These are phyloP conservation scores for Mycosphaerella sp. DNA, from an alignment of 2,329 filamentous ascomycete genomes.

Conservation along the genomic window DNA sequence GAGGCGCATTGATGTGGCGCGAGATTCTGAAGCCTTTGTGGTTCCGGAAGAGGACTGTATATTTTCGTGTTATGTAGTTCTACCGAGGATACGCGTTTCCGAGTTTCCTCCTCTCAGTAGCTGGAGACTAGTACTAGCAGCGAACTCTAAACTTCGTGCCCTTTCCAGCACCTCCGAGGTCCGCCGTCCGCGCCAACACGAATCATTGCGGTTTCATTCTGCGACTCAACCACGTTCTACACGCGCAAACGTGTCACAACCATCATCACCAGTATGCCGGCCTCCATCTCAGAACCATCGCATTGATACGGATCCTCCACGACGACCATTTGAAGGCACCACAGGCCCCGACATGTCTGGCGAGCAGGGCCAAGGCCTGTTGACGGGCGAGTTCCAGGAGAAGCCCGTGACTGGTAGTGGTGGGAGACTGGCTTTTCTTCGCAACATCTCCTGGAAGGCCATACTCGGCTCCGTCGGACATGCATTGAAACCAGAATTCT, in stretches of 20 bases:
- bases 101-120: slow-evolving; percentile 3
- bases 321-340: not conserved
- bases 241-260: not conserved
- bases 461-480: not conserved
- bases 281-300: not conserved
- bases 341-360: slow-evolving; percentile 3
- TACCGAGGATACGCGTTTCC: not conserved
- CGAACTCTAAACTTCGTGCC: not conserved
- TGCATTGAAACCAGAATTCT: slow-evolving; percentile 15
- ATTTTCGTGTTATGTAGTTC: too few species aligned
- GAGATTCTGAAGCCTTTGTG: too few species aligned
- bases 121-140: not conserved
- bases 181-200: not conserved
- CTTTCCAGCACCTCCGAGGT: not conserved
- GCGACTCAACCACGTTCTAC: not conserved
- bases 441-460: slow-evolving; percentile 6
- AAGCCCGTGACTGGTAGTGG: slow-evolving; percentile 6
- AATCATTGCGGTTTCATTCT: too few species aligned
- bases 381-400: slow-evolving; percentile 9
- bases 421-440: slow-evolving; percentile 1
- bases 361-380: slow-evolving; percentile 5
- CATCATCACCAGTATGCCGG: slow-evolving; percentile 4
- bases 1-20: too few species aligned
- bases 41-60: too few species aligned
- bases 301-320: not conserved